Conservation (phyloP, 2,329 filamentous ascomycete species). For the Dothideomycetes sp. region DNA sequence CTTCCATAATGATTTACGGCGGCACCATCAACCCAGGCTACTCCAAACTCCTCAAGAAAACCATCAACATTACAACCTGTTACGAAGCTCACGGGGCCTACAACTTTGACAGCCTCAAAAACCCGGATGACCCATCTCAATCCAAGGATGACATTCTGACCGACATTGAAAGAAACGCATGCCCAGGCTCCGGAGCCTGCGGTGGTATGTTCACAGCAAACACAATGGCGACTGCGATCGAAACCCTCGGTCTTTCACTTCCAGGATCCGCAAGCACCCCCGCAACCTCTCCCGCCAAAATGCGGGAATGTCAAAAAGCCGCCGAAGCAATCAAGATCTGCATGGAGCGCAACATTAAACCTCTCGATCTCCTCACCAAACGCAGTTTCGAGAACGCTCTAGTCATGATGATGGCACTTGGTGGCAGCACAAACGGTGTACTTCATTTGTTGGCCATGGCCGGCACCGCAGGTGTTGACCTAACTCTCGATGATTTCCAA, state of each 20-base stretch:
- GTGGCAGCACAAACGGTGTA: constrained; percentile 81
- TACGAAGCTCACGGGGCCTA: constrained; percentile 83
- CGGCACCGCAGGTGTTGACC: constrained; percentile 65
- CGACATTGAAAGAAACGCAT: constrained; percentile 72
- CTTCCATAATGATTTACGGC: constrained; percentile 91
- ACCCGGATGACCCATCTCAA: constrained; percentile 60
- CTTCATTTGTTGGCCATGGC: constrained; percentile 88
- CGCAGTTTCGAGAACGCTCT: constrained; percentile 79
- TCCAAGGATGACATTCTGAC: constrained; percentile 70
- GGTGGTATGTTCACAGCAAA: constrained; percentile 94
- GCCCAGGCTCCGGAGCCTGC: constrained; percentile 69
- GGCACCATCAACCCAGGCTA: constrained; percentile 86
- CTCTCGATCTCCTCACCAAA: constrained; percentile 70
- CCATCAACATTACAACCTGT: constrained; percentile 80
- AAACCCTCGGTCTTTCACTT: constrained; percentile 75
- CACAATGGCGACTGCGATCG: constrained; percentile 84
- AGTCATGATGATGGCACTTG: constrained; percentile 84
- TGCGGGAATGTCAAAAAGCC: constrained; percentile 74
- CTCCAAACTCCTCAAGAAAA: constrained; percentile 62
- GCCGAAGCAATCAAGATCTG: constrained; percentile 69
- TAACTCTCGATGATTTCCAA: constrained; percentile 76
- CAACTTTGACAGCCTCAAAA: constrained; percentile 62
- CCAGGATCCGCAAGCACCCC: constrained; percentile 79
- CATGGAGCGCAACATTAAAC: constrained; percentile 75
- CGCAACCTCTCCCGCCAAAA: constrained; percentile 71